These are phyloP conservation scores for Thermomucor indicae-seudaticae DNA, from an alignment of 371 early-diverging fungal genomes.

Conservation along the genomic window DNA sequence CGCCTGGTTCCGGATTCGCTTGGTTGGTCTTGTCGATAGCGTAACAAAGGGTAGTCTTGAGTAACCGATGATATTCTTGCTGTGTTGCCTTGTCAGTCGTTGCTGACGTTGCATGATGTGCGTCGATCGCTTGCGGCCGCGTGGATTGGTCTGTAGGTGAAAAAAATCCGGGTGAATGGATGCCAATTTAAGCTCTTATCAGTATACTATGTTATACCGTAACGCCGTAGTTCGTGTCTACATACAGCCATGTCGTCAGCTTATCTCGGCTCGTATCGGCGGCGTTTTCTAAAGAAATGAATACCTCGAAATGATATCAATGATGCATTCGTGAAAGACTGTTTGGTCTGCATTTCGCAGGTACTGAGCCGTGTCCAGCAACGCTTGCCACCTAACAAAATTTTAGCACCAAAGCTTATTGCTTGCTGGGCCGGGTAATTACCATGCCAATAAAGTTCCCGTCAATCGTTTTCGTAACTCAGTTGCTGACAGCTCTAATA, in stretches of 20 bases:
- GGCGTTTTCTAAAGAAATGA: constrained; percentile 7
- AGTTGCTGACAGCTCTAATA: too few relatives aligned
- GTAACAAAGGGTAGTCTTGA: constrained; percentile 29
- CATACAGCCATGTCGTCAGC: too few relatives aligned
- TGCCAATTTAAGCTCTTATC: too few relatives aligned
- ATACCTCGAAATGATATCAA: constrained; percentile 16
- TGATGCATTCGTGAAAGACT: constrained; percentile 10
- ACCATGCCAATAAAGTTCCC: constrained; percentile 4
- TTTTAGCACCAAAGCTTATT: neutral
- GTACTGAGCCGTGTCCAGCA: constrained; percentile 7
- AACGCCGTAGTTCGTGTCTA: too few relatives aligned
- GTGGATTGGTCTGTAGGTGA: neutral
- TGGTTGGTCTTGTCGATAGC: constrained; percentile 41
- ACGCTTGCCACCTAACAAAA: constrained; percentile 10
- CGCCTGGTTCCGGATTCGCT: constrained; percentile 44
- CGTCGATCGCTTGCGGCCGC: too few relatives aligned
- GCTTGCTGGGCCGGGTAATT: neutral
- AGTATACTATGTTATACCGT: too few relatives aligned
- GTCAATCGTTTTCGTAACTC: too few relatives aligned
- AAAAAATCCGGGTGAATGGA: too few relatives aligned
- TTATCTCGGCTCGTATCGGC: too few relatives aligned
- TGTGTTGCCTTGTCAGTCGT: neutral
- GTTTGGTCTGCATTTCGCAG: constrained; percentile 4
- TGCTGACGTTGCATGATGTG: neutral
- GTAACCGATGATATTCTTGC: constrained; percentile 15